A percentile compares a stretch with the other conserved stretches of the same genome.
These are phyloP conservation scores for Cryptococcus sp. DNA, from an alignment of 1,284 basidiomycete species.

Conservation along the genomic window DNA sequence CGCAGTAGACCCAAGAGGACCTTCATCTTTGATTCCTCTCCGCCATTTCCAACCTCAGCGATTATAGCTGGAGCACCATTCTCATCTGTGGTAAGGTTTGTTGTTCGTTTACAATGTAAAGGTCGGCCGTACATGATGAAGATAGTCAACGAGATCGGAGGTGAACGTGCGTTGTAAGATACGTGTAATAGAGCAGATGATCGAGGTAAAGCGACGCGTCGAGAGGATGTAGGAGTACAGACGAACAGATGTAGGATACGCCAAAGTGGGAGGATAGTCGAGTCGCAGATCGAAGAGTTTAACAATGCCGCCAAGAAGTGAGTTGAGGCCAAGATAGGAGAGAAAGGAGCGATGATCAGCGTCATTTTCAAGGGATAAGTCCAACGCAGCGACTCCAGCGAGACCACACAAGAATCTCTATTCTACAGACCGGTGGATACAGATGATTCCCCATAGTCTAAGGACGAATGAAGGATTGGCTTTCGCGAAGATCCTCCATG, in stretches of 20 bases:
- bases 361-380: neutral
- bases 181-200: too few relatives aligned
- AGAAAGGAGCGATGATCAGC: neutral
- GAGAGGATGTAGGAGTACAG: neutral
- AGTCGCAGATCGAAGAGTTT: neutral
- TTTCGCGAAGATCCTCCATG: too few relatives aligned
- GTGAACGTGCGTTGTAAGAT: neutral
- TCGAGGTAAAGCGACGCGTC: too few relatives aligned
- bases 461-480: too few relatives aligned
- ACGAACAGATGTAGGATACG: neutral
- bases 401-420: too few relatives aligned
- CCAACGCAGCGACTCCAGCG: neutral
- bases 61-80: constrained; percentile 55
- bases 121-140: neutral
- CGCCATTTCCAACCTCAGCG: constrained; percentile 65
- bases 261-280: neutral
- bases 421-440: too few relatives aligned
- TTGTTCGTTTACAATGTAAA: constrained; percentile 12
- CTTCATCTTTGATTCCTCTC: constrained; percentile 83
- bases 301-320: too few relatives aligned
- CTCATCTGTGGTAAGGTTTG: constrained; percentile 38
- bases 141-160: neutral
- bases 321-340: neutral
- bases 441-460: too few relatives aligned
- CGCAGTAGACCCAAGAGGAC: constrained; percentile 83